Evolutionary conservation across 169 alveolate genomes (phyloP), one percentile per base, ranked within the genome.

Genomic region (Amoebophrya sp.): DNA sequence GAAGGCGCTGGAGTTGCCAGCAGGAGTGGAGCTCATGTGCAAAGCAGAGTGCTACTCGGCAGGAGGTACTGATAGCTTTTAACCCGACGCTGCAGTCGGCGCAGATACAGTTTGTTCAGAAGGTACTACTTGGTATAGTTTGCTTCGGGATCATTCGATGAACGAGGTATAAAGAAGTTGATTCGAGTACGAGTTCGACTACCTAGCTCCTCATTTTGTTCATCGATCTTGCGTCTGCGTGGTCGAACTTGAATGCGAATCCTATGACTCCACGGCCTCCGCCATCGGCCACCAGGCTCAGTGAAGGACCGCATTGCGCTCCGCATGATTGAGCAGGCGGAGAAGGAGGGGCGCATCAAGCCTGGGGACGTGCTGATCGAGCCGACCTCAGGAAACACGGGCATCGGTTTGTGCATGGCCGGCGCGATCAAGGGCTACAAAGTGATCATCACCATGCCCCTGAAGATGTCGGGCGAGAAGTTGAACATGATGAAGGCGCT

Each of bases 321-420:
- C 87, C 95, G 98, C 91, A 97, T 97, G 98, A 94, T 97, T 0
- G 92, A 93, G 91, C 96, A 95, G 91, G 98, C 98, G 20, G 98
- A 96, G 94, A 93, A 93, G 91, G 90, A 93, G 40, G 98, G 98
- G 40, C 94, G 93, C 88, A 90, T 96, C 88, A 92, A 95, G 90
- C 92, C 95, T 50, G 97, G 97, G 23, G 96, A 95, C 90, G 95
- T 95, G 23, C 93, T 97, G 88, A 95, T 97, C 42, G 99, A 97
- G 94, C 97, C 99, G 45, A 97, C 98, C 38, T 92, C 96, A 91
- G 99, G 99, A 23, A 97, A 97, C 94, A 97, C 99, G 2, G 99
- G 99, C 48, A 95, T 97, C 34, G 98, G 98, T 0, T 91, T 97
- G 18, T 95, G 98, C 88, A 93, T 97, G 94, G 96, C 96, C 88